A percentile compares a stretch with the other conserved stretches of the same genome.
phyloP scores from a whole-genome alignment of 2,329 filamentous ascomycete genomes.

The Aspergillus ibericus region DNA sequence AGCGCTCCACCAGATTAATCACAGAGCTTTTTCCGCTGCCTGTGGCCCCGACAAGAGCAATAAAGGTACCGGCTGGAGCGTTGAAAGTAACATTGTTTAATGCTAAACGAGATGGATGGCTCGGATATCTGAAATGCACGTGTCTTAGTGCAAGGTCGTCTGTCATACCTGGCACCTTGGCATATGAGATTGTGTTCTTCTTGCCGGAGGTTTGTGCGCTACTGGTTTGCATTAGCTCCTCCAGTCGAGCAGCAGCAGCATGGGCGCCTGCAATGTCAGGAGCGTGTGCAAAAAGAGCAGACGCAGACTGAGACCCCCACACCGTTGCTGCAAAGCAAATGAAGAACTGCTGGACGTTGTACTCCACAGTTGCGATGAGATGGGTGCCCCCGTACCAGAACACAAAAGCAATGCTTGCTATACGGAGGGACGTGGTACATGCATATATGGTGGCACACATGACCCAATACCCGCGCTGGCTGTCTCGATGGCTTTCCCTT shows the following conservation, averaged over 20 bases:
- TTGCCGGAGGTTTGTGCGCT: not conserved
- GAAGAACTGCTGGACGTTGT: conserved; percentile 40
- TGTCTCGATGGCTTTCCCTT: conserved; percentile 16
- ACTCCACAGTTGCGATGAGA: conserved; percentile 54
- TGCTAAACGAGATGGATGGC: not conserved
- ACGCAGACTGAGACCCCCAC: conserved; percentile 33
- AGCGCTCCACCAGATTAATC: conserved; percentile 59
- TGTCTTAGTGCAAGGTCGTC: not conserved
- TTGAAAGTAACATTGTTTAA: conserved; percentile 6
- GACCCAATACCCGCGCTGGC: conserved; percentile 22
- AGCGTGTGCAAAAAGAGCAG: conserved; percentile 12
- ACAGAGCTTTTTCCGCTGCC: conserved; percentile 67
- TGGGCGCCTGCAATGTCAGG: conserved; percentile 12
- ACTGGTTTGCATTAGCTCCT: not conserved
- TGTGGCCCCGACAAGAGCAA: conserved; percentile 55
- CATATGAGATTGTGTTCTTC: not conserved
- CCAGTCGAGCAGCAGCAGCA: not conserved
- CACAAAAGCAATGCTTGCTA: conserved; percentile 43
- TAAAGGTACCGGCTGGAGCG: conserved; percentile 45
- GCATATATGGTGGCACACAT: conserved; percentile 30
- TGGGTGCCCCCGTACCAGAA: conserved; percentile 64
- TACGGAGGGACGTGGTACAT: conserved; percentile 18
- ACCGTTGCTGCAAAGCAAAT: conserved; percentile 47
- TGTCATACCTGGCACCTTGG: not conserved
- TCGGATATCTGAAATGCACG: conserved; percentile 9